Conservation (phyloP, 2,329 filamentous ascomycete species). For the Ophiocordyceps robertsii region DNA sequence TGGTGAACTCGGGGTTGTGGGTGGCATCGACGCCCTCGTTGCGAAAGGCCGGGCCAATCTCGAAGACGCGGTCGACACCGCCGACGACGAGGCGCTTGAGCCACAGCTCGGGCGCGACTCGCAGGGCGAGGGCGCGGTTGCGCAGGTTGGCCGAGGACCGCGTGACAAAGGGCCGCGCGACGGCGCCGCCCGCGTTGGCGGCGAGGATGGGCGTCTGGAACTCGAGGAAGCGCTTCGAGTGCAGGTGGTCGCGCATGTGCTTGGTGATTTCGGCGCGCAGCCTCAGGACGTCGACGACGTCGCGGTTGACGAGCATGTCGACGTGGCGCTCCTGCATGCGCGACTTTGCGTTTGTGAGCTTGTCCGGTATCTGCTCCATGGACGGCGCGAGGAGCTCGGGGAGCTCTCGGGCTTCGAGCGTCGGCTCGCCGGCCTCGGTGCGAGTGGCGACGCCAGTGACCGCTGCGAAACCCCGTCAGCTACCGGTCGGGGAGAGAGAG, state of each 20-base stretch:
- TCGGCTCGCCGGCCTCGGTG: conserved; percentile 62
- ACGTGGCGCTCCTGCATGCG: conserved; percentile 69
- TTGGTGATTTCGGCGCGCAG: conserved; percentile 64
- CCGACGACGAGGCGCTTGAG: conserved; percentile 85
- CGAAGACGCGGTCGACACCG: conserved; percentile 78
- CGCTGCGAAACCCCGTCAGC: conserved; percentile 29
- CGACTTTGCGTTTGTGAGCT: conserved; percentile 56
- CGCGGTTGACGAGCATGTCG: conserved; percentile 66
- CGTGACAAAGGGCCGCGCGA: conserved; percentile 77
- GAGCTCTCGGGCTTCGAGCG: conserved; percentile 52
- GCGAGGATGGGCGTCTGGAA: conserved; percentile 85
- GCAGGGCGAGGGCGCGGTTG: conserved; percentile 57
- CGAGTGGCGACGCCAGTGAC: conserved; percentile 57
- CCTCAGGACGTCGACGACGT: conserved; percentile 54
- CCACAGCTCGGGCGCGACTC: conserved; percentile 91
- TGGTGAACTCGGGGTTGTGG: conserved; percentile 95
- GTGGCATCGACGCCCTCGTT: conserved; percentile 87
- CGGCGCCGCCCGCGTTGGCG: conserved; percentile 71
- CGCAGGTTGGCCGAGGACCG: conserved; percentile 59
- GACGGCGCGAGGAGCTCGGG: conserved; percentile 65
- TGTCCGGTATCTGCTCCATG: conserved; percentile 64
- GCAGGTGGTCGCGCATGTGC: conserved; percentile 60
- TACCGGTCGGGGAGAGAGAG: conserved; percentile 1
- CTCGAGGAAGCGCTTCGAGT: conserved; percentile 62
- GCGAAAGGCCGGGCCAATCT: conserved; percentile 83